A percentile compares a stretch with the other conserved stretches of the same genome.
Conservation (phyloP, 306 rosid species). For the Pachyrhizus erosus region DNA sequence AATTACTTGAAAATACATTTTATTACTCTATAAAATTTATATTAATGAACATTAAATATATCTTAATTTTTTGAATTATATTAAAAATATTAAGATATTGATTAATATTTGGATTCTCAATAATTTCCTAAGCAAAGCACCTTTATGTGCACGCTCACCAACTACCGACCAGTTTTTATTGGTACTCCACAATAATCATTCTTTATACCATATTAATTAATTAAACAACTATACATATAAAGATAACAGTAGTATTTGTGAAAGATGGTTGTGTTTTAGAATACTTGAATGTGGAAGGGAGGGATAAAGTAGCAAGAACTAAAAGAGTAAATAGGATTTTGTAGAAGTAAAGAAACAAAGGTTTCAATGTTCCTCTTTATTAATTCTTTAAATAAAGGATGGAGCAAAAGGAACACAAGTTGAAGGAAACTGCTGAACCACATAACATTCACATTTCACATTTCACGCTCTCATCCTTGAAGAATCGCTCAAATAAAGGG, state of each 20-base stretch:
- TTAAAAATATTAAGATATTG: neutral
- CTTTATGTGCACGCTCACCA: too few relatives aligned
- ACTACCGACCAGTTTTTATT: too few relatives aligned
- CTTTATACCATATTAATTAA: too few relatives aligned
- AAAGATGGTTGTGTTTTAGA: too few relatives aligned
- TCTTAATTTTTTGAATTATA: neutral
- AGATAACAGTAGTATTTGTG: too few relatives aligned
- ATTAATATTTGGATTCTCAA: too few relatives aligned
- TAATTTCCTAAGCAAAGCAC: too few relatives aligned
- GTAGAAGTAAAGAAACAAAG: constrained; percentile 23
- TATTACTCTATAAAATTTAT: too few relatives aligned
- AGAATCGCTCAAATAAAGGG: constrained; percentile 63
- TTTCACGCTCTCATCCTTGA: constrained; percentile 60
- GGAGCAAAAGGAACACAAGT: constrained; percentile 48
- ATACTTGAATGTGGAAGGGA: too few relatives aligned
- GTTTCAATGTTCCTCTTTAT: constrained; percentile 52
- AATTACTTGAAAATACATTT: neutral
- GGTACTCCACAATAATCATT: too few relatives aligned
- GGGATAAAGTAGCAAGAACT: too few relatives aligned
- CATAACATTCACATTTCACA: constrained; percentile 68
- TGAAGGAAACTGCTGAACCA: constrained; percentile 23
- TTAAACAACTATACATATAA: too few relatives aligned
- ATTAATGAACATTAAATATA: neutral
- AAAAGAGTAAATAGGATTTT: neutral
- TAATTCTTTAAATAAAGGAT: constrained; percentile 52